Base-by-base conservation (phyloP, 148 eudicot genomes). In the Camellia lanceoleosa region DNA sequence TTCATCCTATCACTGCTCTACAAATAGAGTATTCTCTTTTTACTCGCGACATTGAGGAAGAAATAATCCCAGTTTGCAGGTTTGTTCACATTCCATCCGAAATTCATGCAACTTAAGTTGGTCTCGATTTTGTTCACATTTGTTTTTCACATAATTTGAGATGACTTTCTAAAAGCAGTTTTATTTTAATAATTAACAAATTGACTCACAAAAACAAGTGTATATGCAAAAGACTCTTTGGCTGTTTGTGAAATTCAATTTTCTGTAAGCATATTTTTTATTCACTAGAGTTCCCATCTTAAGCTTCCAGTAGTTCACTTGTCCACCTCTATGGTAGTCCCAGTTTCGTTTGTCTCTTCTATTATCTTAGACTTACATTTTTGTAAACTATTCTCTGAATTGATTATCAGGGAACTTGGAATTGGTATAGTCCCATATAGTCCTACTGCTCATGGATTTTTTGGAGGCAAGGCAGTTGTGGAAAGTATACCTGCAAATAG, bases 1-100 rank as follows among this genome's bases (percentile, higher is more conserved):
- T 92, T 82, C 91, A 92, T 83, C 97, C 97, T 42, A 60, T 92
- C 13, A 82, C 91, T 71, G 94, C 94, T 74, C 58, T 88, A 73
- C 97, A 92, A 81, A 88, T 88, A 87, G 97, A 92, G 77, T 92
- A 89, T 84, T 92, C 97, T 13, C 85, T 92, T 64, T 85, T 93
- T 88, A 83, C 94, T 23, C 94, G 94, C 60, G 94, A 91, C 78
- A 88, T 88, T 58, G 94, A 92, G 78, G 91, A 88, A 71, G 91
- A 91, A 71, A 86, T 92, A 51, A 88, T 92, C 63, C 91, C 97
- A 8, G 51, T 88, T 62, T 92, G 97, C 92, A 91, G 97, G 94
- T 91, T 80, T 51, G 15, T 79, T 74, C 60, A 20, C 59, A 3
- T 20, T 41, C 58, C n/a, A 13, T 7, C 16, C 0, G 68, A 56